Conservation (phyloP, 2,329 filamentous ascomycete genomes). For the Aulographum hederae region DNA sequence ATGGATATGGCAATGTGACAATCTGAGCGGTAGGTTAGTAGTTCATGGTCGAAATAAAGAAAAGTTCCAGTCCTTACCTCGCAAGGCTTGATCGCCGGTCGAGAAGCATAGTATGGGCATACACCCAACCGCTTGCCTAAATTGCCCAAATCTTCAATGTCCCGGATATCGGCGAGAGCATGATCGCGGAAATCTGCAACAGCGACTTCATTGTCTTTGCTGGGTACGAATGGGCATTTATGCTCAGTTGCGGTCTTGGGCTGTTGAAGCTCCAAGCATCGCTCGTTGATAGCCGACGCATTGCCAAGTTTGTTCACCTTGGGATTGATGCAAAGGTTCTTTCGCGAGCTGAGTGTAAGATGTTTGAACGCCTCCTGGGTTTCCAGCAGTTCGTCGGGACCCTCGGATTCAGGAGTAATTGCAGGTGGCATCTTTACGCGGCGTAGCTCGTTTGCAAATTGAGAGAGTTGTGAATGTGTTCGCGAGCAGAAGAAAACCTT, state of each 20-base stretch:
- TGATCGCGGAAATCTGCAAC: conserved; percentile 73
- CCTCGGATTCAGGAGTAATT: conserved; percentile 29
- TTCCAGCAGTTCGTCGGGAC: conserved; percentile 11
- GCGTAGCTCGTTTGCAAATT: conserved; percentile 69
- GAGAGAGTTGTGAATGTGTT: conserved; percentile 79
- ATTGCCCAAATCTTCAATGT: conserved; percentile 77
- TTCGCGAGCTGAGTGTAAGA: conserved; percentile 67
- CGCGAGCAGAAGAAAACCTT: conserved; percentile 89
- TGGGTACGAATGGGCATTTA: conserved; percentile 60
- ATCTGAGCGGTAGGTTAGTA: conserved; percentile 33
- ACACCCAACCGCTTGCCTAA: conserved; percentile 64
- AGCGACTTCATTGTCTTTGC: conserved; percentile 52
- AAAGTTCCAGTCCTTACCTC: conserved; percentile 38
- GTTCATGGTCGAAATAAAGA: not conserved
- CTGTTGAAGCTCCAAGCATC: conserved; percentile 79
- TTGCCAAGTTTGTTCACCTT: conserved; percentile 52
- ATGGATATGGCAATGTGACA: conserved; percentile 77
- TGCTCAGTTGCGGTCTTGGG: conserved; percentile 40
- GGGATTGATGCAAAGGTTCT: conserved; percentile 79
- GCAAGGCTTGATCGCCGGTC: conserved; percentile 60
- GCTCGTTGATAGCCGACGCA: conserved; percentile 76
- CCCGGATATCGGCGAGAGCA: conserved; percentile 64
- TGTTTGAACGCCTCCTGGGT: conserved; percentile 53
- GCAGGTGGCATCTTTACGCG: conserved; percentile 63
- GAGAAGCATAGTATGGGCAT: conserved; percentile 93